Evolutionary conservation across 2,329 filamentous ascomycete species (phyloP), one percentile per base, ranked within the genome.

Genomic region (Onygenales sp.): DNA sequence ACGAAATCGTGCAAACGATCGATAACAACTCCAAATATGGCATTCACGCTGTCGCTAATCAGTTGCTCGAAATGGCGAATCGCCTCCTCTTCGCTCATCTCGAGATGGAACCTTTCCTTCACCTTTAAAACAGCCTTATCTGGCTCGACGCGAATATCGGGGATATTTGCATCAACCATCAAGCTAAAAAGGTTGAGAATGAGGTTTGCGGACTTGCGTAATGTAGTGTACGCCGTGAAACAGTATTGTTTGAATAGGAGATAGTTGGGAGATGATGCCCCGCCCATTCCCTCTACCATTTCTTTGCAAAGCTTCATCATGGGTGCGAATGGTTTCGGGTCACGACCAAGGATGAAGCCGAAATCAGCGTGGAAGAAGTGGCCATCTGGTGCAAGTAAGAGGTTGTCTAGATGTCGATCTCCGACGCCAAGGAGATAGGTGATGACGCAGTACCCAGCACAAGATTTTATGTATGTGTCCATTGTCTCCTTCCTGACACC

Each of bases 331-430:
- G 93, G 93, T 66, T 98, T 98, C 0, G 93, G 93, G 61, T 98
- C 93, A 42, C 93, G 87, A 14, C 93, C 93, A 1, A 98, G 85
- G 57, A 98, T 98, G 70, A 95, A 98, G 42, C 94, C 93, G 63
- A 98, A 98, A 69, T 98, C 93, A 33, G 92, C 91, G 67, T 98
- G 93, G 79, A 98, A 96, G 76, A 98, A 98, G 70, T 94, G 89
- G 4, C 83, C 93, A 60, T 91, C 86, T 0, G 93, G 91, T 0
- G 90, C 83, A 4, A 98, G 82, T 31, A 98, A 83, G 1, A 98
- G 81, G 63, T 98, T 98, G 68, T 98, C 93, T 2, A 97, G 79
- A 70, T 98, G 93, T 1, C 93, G 85, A 67, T 98, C 93, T 17
- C 93, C 93, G 2, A 98, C 93, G 34, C 93, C 94, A 10, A 98